Evolutionary conservation across 1,284 basidiomycete species (phyloP).

Genomic region (Termitomyces sp.): DNA sequence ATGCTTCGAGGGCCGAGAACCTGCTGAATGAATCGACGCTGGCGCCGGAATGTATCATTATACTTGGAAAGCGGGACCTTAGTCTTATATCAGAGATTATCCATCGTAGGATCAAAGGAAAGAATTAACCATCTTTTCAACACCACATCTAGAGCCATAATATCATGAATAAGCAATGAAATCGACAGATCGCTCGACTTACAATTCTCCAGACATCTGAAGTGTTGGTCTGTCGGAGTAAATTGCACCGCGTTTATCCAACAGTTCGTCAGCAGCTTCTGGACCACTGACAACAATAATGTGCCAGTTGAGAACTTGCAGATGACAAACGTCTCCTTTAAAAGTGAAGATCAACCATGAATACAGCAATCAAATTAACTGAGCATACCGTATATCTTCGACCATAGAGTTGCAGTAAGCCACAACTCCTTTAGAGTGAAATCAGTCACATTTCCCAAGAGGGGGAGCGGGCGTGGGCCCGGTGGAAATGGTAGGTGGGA

Average conservation of each 20-base stretch:
- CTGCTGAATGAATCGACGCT: constrained; percentile 44
- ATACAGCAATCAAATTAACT: background rate
- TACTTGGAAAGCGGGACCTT: constrained; percentile 45
- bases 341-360: too few relatives aligned
- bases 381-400: background rate
- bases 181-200: background rate
- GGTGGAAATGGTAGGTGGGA: background rate
- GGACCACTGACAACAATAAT: constrained; percentile 47
- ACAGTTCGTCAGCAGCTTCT: constrained; percentile 39
- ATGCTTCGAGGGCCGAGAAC: constrained; percentile 38
- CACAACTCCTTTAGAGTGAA: constrained; percentile 5
- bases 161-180: background rate
- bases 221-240: constrained; percentile 49
- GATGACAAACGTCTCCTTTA: constrained; percentile 6
- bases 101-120: background rate
- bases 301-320: constrained; percentile 42
- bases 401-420: constrained; percentile 3
- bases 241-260: constrained; percentile 47
- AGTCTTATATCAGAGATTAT: background rate
- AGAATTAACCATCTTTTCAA: background rate
- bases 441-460: constrained; percentile 5
- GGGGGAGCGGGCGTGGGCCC: background rate
- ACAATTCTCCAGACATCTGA: constrained; percentile 42
- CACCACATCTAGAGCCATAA: background rate
- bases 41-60: constrained; percentile 40